phyloP scores from a whole-genome alignment of 495 filamentous ascomycete species.

The Xanthoparmelia taractica region DNA sequence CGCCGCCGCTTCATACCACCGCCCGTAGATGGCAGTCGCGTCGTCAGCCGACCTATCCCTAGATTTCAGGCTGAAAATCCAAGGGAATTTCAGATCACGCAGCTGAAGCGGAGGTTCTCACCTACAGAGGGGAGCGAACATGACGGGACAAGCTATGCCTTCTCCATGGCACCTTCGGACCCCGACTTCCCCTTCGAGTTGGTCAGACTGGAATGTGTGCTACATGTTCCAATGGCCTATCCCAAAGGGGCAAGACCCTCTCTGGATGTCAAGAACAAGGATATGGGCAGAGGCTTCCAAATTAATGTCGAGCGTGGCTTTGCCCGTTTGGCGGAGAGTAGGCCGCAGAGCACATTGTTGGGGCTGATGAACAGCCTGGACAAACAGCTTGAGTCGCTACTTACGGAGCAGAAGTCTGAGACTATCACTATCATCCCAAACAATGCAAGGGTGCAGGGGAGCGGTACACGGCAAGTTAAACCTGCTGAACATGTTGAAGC shows the following conservation, averaged over 20 bases:
- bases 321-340: conserved; percentile 51
- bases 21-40: conserved; percentile 33
- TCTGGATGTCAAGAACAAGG: conserved; percentile 61
- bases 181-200: conserved; percentile 81
- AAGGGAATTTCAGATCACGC: conserved; percentile 66
- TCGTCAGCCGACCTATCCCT: conserved; percentile 59
- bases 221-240: conserved; percentile 61
- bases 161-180: conserved; percentile 70
- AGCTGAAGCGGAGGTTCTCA: conserved; percentile 64
- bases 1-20: conserved; percentile 17
- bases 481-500: background rate
- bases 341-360: conserved; percentile 53
- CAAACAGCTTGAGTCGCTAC: conserved; percentile 60
- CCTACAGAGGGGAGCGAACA: conserved; percentile 49
- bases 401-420: conserved; percentile 64
- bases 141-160: conserved; percentile 49
- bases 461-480: conserved; percentile 10
- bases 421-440: conserved; percentile 74
- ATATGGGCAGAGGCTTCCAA: conserved; percentile 73
- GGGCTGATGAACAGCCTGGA: conserved; percentile 65
- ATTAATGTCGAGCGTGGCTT: conserved; percentile 78
- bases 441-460: conserved; percentile 27
- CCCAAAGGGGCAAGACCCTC: conserved; percentile 46
- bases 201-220: conserved; percentile 55
- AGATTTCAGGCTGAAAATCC: conserved; percentile 58